phyloP scores from a whole-genome alignment of 352 stramenopile genomes.

The Globisporangium cylindrosporum region DNA sequence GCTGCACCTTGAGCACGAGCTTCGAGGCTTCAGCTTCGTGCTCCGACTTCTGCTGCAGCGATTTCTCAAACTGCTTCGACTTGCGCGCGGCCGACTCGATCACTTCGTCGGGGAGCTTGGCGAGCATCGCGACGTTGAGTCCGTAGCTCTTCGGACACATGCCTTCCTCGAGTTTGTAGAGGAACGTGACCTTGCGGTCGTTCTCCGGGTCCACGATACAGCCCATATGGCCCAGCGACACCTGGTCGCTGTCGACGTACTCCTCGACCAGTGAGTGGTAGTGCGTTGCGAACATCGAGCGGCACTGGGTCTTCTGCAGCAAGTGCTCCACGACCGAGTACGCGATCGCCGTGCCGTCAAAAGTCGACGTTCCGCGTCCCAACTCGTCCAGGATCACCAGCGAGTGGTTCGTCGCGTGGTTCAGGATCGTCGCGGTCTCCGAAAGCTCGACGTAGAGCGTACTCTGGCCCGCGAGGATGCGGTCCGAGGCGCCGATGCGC shows the following conservation, averaged over 20 bases:
- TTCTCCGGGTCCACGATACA: constrained; percentile 79
- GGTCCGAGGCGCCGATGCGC: constrained; percentile 97
- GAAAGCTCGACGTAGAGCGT: constrained; percentile 99
- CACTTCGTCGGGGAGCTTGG: constrained; percentile 95
- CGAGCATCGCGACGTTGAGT: constrained; percentile 98
- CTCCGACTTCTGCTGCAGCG: constrained; percentile 43
- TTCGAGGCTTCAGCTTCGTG: constrained; percentile 30
- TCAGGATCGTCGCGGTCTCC: constrained; percentile 97
- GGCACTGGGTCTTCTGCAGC: constrained; percentile 81
- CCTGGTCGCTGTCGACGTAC: constrained; percentile 56
- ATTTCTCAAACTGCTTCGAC: constrained; percentile 88
- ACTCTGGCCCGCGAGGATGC: constrained; percentile 97
- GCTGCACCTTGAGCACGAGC: constrained; percentile 24
- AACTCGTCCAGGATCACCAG: constrained; percentile 99
- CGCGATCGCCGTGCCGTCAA: constrained; percentile 98
- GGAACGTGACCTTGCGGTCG: constrained; percentile 96
- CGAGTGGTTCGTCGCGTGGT: constrained; percentile 93
- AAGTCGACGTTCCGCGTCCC: constrained; percentile 97
- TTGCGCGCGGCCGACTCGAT: constrained; percentile 90
- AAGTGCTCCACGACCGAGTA: constrained; percentile 96
- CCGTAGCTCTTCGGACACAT: constrained; percentile 98
- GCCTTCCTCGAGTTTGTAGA: constrained; percentile 97
- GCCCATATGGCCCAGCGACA: constrained; percentile 79
- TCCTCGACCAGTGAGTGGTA: constrained; percentile 96
- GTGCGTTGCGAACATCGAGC: constrained; percentile 98